Evolutionary conservation across 179 eudicot species (phyloP).

Genomic region (Monotropa hypopitys): DNA sequence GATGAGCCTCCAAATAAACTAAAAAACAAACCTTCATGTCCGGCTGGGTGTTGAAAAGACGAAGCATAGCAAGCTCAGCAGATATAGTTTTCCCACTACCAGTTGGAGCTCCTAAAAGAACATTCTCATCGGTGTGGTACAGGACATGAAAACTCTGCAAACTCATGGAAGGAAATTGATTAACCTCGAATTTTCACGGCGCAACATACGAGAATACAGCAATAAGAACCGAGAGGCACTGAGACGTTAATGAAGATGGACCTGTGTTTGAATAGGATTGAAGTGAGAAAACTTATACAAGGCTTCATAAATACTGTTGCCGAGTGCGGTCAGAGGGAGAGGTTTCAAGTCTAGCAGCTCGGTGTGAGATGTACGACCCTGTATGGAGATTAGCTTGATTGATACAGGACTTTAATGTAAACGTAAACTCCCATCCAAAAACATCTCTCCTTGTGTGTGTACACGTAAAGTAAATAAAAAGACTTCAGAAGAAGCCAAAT

Average conservation of each 20-base stretch:
- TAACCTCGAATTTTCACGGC: not conserved
- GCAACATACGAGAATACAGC: not conserved
- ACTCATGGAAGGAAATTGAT: slow-evolving; percentile 5
- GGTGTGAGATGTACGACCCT: slow-evolving; percentile 81
- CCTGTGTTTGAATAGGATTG: slow-evolving; percentile 99
- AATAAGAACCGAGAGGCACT: not conserved
- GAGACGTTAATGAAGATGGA: slow-evolving; percentile 11
- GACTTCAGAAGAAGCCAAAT: not conserved
- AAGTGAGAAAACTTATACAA: slow-evolving; percentile 86
- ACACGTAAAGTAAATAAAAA: not conserved
- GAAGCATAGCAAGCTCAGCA: slow-evolving; percentile 99
- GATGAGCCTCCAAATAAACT: not conserved
- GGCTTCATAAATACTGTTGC: slow-evolving; percentile 63
- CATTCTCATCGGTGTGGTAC: slow-evolving; percentile 82
- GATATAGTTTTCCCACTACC: slow-evolving; percentile 99
- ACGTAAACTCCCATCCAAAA: not conserved
- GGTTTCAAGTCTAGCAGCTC: slow-evolving; percentile 96
- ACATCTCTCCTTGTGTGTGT: too few relatives aligned
- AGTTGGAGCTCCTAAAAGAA: slow-evolving; percentile 96
- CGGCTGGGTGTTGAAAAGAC: slow-evolving; percentile 80
- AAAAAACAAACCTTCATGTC: slow-evolving; percentile 67
- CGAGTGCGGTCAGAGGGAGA: slow-evolving; percentile 79
- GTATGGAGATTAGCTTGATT: slow-evolving; percentile 16
- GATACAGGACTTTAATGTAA: slow-evolving; percentile 3
- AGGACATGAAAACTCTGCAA: slow-evolving; percentile 79